Evolutionary conservation across 2,329 filamentous ascomycete species (phyloP).

Genomic region (Shiraia bambusicola): DNA sequence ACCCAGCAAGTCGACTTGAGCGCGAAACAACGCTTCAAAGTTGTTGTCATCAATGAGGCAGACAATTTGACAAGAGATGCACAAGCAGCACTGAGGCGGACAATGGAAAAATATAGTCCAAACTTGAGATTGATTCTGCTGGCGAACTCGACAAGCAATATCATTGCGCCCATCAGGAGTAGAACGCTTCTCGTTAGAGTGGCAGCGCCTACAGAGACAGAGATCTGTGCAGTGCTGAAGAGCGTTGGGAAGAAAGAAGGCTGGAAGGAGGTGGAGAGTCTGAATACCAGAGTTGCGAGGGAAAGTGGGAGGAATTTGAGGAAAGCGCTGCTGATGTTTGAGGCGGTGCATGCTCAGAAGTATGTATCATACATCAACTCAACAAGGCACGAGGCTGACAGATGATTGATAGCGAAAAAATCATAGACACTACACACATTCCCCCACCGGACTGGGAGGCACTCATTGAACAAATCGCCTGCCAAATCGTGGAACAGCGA

Average conservation of each 20-base stretch:
- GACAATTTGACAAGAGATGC: conserved; percentile 93
- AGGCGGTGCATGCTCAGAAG: conserved; percentile 97
- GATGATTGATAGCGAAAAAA: conserved; percentile 68
- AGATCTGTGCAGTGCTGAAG: conserved; percentile 77
- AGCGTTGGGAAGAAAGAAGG: conserved; percentile 75
- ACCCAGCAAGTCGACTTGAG: conserved; percentile 96
- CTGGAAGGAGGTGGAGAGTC: conserved; percentile 71
- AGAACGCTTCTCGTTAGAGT: conserved; percentile 90
- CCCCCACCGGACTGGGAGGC: conserved; percentile 97
- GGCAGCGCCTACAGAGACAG: conserved; percentile 78
- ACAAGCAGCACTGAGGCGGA: conserved; percentile 88
- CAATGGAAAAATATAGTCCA: conserved; percentile 99
- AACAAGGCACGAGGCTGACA: conserved; percentile 7
- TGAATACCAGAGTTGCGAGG: conserved; percentile 83
- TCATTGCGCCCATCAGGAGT: conserved; percentile 96
- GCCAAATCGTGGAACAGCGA: conserved; percentile 89
- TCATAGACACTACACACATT: conserved; percentile 83
- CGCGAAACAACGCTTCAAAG: conserved; percentile 92
- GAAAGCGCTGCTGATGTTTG: conserved; percentile 91
- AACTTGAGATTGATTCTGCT: conserved; percentile 89
- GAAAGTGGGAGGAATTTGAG: conserved; percentile 91
- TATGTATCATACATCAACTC: conserved; percentile 49
- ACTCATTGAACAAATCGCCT: conserved; percentile 83
- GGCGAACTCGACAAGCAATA: conserved; percentile 95
- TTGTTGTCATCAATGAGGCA: conserved; percentile 98